Evolutionary conservation across 2,329 filamentous ascomycete species (phyloP).

Genomic region (Diplodia mutila): DNA sequence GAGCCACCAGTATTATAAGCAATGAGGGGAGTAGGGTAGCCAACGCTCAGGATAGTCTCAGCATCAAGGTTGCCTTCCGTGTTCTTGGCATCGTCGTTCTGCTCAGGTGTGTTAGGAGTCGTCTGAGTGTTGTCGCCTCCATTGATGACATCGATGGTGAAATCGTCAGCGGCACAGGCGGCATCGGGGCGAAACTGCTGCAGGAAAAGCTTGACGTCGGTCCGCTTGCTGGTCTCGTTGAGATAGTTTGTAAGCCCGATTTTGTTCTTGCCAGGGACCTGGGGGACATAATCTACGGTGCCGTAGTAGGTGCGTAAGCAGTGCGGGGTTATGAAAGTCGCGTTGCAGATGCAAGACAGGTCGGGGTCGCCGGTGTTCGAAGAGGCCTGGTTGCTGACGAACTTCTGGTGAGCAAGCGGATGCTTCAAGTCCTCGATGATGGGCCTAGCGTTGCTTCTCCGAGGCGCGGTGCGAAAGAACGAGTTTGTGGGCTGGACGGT

Average conservation of each 20-base stretch:
- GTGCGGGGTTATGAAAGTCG: slow-evolving; percentile 44
- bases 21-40: slow-evolving; percentile 57
- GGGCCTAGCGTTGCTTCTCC: slow-evolving; percentile 31
- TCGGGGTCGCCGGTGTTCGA: slow-evolving; percentile 20
- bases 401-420: neutral
- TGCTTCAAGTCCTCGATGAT: neutral
- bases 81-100: slow-evolving; percentile 25
- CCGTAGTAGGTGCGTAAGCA: slow-evolving; percentile 49
- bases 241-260: slow-evolving; percentile 56
- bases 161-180: slow-evolving; percentile 22
- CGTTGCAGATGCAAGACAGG: slow-evolving; percentile 41
- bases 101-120: slow-evolving; percentile 25
- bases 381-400: neutral
- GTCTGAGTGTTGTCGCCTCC: slow-evolving; percentile 25
- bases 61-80: slow-evolving; percentile 49
- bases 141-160: slow-evolving; percentile 28
- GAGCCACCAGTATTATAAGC: slow-evolving; percentile 65
- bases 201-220: slow-evolving; percentile 28
- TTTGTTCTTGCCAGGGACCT: slow-evolving; percentile 49
- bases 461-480: slow-evolving; percentile 51
- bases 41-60: slow-evolving; percentile 62
- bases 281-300: slow-evolving; percentile 48
- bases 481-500: slow-evolving; percentile 65
- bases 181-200: slow-evolving; percentile 28
- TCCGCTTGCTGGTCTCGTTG: slow-evolving; percentile 50